Conservation (phyloP, 306 rosid genomes). For the Argentina anserina region DNA sequence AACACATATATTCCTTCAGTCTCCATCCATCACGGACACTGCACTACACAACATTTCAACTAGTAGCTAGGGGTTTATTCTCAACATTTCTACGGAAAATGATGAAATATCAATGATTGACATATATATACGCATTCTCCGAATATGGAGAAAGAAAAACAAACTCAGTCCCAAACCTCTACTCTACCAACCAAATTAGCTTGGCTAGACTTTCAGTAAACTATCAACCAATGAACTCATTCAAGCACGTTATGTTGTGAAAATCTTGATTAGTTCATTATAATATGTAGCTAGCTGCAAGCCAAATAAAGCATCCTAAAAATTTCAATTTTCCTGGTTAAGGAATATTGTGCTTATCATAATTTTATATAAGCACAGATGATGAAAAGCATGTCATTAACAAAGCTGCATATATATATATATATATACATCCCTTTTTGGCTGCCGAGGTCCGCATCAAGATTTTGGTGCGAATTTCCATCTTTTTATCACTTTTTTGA, state of each 20-base stretch:
- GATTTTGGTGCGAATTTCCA: too few species aligned
- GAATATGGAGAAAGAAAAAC: background rate
- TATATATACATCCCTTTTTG: too few species aligned
- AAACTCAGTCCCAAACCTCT: background rate
- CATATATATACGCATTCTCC: background rate
- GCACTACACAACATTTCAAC: background rate
- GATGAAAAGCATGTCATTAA: background rate
- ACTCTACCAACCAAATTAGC: too few species aligned
- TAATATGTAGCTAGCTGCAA: background rate
- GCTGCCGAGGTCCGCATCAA: too few species aligned
- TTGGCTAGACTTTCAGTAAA: too few species aligned
- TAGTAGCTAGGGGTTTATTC: background rate
- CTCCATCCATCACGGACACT: background rate
- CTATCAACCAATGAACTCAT: too few species aligned
- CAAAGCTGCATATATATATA: background rate
- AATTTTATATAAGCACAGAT: background rate
- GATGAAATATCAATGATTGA: too few species aligned
- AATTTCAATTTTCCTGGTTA: background rate
- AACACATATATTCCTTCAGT: background rate
- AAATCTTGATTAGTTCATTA: background rate
- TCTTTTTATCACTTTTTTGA: too few species aligned
- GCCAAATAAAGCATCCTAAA: background rate
- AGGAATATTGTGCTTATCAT: background rate
- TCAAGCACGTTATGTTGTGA: background rate
- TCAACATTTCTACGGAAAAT: background rate